These are phyloP conservation scores for Stephania japonica DNA, from an alignment of 164 flowering plant genomes.

Conservation along the genomic window DNA sequence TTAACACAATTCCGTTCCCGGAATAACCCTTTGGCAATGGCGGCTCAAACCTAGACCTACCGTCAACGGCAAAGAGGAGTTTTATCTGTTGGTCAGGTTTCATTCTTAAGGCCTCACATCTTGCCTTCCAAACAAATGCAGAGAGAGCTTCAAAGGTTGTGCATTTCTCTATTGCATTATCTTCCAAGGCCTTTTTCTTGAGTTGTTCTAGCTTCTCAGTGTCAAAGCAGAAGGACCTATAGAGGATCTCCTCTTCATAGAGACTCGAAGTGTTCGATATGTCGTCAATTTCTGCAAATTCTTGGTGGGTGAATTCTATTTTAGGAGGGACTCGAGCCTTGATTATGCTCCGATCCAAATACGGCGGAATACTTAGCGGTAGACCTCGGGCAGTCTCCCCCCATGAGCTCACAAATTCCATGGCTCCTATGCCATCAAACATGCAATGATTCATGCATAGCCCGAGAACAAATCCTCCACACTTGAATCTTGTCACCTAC, in stretches of 20 bases:
- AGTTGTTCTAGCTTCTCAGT: slow-evolving; percentile 57
- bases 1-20: slow-evolving; percentile 84
- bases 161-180: slow-evolving; percentile 49
- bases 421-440: slow-evolving; percentile 79
- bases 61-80: slow-evolving; percentile 92
- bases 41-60: slow-evolving; percentile 63
- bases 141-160: slow-evolving; percentile 85
- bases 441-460: slow-evolving; percentile 74
- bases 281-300: slow-evolving; percentile 73
- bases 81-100: slow-evolving; percentile 70
- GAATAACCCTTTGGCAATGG: slow-evolving; percentile 66
- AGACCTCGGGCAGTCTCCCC: slow-evolving; percentile 68
- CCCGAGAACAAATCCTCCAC: slow-evolving; percentile 88
- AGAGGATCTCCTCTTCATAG: slow-evolving; percentile 55
- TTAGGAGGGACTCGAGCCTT: slow-evolving; percentile 53
- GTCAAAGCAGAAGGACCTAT: slow-evolving; percentile 61
- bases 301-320: slow-evolving; percentile 64
- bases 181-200: slow-evolving; percentile 51
- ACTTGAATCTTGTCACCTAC: slow-evolving; percentile 81
- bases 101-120: slow-evolving; percentile 51
- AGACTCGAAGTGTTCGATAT: slow-evolving; percentile 44
- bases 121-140: slow-evolving; percentile 78
- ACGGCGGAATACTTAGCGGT: slow-evolving; percentile 49
- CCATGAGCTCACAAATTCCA: slow-evolving; percentile 90
- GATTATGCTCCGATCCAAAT: slow-evolving; percentile 53